Conservation (phyloP, 768 basidiomycete species). For the Naganishia vishniacii region DNA sequence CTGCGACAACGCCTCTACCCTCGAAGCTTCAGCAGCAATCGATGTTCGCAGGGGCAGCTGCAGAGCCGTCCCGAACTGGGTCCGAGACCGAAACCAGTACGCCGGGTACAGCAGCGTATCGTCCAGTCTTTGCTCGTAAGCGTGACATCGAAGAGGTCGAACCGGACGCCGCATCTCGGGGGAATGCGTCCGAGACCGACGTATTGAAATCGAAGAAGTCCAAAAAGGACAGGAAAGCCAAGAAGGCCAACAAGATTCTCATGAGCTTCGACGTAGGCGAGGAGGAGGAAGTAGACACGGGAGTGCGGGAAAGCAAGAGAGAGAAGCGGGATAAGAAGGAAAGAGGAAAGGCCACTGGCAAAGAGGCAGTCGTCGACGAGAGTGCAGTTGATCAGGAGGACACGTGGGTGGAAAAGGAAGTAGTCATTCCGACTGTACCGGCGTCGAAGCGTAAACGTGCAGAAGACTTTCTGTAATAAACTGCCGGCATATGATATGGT, state of each 20-base stretch:
- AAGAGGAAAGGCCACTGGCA: conserved; percentile 4
- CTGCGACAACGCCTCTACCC: conserved; percentile 34
- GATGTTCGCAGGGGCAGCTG: conserved; percentile 4
- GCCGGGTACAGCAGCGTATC: conserved; percentile 9
- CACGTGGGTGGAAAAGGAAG: conserved; percentile 42
- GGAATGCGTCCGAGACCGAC: not conserved
- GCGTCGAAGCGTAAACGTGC: conserved; percentile 16
- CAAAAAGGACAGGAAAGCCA: conserved; percentile 50
- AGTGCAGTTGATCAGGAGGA: conserved; percentile 29
- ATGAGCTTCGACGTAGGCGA: conserved; percentile 65
- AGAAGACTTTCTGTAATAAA: conserved; percentile 14
- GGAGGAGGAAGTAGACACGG: conserved; percentile 51
- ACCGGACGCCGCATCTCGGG: not conserved
- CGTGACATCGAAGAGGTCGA: conserved; percentile 37
- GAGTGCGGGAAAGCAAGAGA: conserved; percentile 43
- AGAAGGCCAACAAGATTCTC: conserved; percentile 57
- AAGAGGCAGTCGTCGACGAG: not conserved
- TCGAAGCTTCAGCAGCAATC: conserved; percentile 21
- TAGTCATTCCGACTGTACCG: conserved; percentile 28
- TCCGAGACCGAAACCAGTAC: conserved; percentile 6
- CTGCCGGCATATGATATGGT: no score
- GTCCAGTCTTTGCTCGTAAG: conserved; percentile 15
- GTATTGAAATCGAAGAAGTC: conserved; percentile 45
- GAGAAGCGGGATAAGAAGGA: conserved; percentile 23
- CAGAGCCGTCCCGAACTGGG: not conserved